A percentile compares a stretch with the other conserved stretches of the same genome.
Conservation (phyloP, 225 moss, liverwort and hornwort genomes). For the Polytrichum formosum region DNA sequence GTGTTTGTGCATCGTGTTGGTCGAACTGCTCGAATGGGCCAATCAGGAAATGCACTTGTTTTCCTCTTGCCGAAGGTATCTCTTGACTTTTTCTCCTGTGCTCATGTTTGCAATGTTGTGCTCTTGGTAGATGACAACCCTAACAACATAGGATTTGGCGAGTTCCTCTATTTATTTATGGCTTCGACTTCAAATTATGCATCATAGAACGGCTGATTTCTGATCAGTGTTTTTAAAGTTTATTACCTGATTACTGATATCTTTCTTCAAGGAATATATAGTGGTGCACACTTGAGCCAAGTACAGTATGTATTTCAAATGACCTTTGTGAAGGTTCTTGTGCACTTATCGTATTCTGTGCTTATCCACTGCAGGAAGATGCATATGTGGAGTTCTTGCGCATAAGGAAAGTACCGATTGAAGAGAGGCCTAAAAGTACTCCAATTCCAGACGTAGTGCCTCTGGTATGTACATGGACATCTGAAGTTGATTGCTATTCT, state of each 20-base stretch:
- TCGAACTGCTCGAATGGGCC: constrained; percentile 99
- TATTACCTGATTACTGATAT: too few relatives aligned
- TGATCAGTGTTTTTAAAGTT: neutral
- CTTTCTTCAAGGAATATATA: too few relatives aligned
- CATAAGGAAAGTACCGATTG: constrained; percentile 83
- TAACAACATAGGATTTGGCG: too few relatives aligned
- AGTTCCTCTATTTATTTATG: neutral
- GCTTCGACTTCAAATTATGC: neutral
- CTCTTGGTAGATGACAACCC: too few relatives aligned
- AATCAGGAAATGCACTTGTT: constrained; percentile 88
- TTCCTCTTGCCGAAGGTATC: constrained; percentile 89
- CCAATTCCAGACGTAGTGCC: constrained; percentile 57
- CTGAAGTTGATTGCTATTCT: too few relatives aligned
- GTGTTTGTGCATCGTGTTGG: constrained; percentile 99
- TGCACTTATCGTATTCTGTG: too few relatives aligned
- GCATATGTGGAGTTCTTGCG: constrained; percentile 87
- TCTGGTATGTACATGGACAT: constrained; percentile 37
- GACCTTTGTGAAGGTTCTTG: too few relatives aligned
- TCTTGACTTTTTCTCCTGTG: neutral
- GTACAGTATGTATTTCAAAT: too few relatives aligned
- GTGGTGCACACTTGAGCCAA: too few relatives aligned
- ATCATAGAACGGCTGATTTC: neutral
- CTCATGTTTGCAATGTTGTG: too few relatives aligned
- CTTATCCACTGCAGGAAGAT: constrained; percentile 66
- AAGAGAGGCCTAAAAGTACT: constrained; percentile 48